Evolutionary conservation across 2,329 filamentous ascomycete genomes (phyloP), one percentile per base, ranked within the genome.

Genomic region (Clathrospora elynae): DNA sequence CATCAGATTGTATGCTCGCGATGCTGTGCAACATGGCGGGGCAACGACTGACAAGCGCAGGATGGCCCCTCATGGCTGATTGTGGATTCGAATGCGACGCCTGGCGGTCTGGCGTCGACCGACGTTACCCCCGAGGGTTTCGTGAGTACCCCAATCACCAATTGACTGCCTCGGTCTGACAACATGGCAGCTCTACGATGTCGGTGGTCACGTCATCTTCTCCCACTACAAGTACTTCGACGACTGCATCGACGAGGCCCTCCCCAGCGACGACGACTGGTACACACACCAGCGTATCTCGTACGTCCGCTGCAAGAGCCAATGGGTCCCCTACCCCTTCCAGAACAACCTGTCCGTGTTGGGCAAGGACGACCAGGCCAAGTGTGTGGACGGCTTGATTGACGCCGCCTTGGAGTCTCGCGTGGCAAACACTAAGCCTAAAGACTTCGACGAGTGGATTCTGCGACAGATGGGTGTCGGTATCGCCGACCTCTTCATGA

Each of bases 161-260:
- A 47, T 44, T 42, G 40, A 13, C 18, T 34, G 22, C 25, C 18
- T n/a, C 11, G 6, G 19, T 22, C 65, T 68, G 44, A 69, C 50
- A 11, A 5, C 32, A n/a, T 39, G 34, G 32, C 50, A 69, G 92
- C 84, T 99, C 65, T 99, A 96, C 82, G 93, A 99, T 76, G 93
- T 99, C 64, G 91, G 91, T 71, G 91, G 91, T 64, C 91, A 96
- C 76, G 91, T 96, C 76, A 96, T 96, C 78, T 96, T 96, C 83
- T 96, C 91, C 63, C 91, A 96, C 83, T 99, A 99, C 87, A 96
- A 96, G 79, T 99, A 99, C 84, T 99, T 99, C 73, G 93, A 99
- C 77, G 93, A 99, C 80, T 95, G 89, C 79, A 86, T 99, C 71
- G 83, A 97, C 73, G 93, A 99, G 81, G 93, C 93, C 38, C 85